Evolutionary conservation across 2,329 filamentous ascomycete species (phyloP), one percentile per base, ranked within the genome.

Genomic region (Trichothecium sympodiale): DNA sequence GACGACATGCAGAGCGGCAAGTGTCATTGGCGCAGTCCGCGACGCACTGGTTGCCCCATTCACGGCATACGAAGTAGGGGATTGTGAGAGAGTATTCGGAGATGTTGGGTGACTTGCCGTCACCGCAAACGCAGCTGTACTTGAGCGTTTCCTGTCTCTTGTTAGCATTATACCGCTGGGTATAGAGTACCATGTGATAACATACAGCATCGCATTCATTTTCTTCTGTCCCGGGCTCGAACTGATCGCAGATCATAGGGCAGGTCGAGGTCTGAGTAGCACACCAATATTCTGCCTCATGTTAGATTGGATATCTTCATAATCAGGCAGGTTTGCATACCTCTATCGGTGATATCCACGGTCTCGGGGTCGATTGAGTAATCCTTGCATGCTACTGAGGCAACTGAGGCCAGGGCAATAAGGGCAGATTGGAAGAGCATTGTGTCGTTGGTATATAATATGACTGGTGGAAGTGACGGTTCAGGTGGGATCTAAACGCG

Each of bases 21-120:
- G 77, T 80, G 59, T 86, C 65, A 42, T 86, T 61, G 36, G 70
- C 65, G 63, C 83, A 88, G 37, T 58, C 47, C 40, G 60, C 51
- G 10, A 81, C 76, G 54, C 81, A 86, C 58, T 85, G 73, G 54
- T 64, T 75, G 47, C 74, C 79, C 69, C 71, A 85, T 59, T 81
- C 69, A 32, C 68, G 69, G 70, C 83, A 91, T 48, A 77, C 69
- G 61, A 78, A 84, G 69, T 76, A 89, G 25, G 84, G 83, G 17
- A 91, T 65, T 2, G 83, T 88, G 47, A 85, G 69, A 15, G 78
- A 80, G 69, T 81, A 91, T 59, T 88, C 71, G 50, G 79, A 75
- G 33, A 84, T 60, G 60, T 88, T 87, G 46, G 83, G 83, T 35
- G 70, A 60, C 42, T 69, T 54, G 53, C 74, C 71, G 52, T 81